Evolutionary conservation across 768 basidiomycete genomes (phyloP).

Genomic region (Russula foetens): DNA sequence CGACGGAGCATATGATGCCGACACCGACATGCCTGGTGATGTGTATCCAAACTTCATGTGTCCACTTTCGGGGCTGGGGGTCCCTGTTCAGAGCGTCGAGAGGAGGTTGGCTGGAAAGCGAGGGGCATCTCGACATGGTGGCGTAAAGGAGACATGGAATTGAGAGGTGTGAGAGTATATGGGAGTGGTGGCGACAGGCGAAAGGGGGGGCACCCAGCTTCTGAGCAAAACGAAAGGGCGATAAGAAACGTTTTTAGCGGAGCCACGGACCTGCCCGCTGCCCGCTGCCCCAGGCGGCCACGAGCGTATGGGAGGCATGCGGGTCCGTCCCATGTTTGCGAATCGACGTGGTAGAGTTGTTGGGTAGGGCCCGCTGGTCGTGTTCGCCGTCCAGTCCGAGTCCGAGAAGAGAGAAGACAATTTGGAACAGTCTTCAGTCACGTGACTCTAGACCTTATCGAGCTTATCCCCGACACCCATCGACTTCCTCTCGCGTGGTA

Average conservation of each 20-base stretch:
- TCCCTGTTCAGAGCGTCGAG: background rate
- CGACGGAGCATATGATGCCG: slow-evolving; percentile 81
- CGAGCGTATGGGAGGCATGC: background rate
- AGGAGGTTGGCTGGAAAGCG: background rate
- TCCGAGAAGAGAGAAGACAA: no score
- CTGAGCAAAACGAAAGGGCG: slow-evolving; percentile 16
- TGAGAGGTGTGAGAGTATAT: background rate
- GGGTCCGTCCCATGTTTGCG: background rate
- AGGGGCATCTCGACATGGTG: slow-evolving; percentile 6
- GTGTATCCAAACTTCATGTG: slow-evolving; percentile 31
- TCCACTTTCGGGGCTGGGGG: background rate
- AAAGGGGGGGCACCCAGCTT: background rate
- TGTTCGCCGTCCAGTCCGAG: no score
- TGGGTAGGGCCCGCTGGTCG: background rate
- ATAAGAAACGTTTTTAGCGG: slow-evolving; percentile 1
- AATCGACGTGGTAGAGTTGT: background rate
- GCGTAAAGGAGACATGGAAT: slow-evolving; percentile 4
- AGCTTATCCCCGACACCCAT: no score
- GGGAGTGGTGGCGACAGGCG: background rate
- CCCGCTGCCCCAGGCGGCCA: background rate
- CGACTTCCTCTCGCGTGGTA: no score
- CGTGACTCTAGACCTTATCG: no score
- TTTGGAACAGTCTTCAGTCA: no score
- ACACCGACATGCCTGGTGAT: slow-evolving; percentile 63
- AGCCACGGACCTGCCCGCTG: background rate